Evolutionary conservation across 805 yeast genomes (phyloP).

Genomic region (Ogataea parapolymorpha): DNA sequence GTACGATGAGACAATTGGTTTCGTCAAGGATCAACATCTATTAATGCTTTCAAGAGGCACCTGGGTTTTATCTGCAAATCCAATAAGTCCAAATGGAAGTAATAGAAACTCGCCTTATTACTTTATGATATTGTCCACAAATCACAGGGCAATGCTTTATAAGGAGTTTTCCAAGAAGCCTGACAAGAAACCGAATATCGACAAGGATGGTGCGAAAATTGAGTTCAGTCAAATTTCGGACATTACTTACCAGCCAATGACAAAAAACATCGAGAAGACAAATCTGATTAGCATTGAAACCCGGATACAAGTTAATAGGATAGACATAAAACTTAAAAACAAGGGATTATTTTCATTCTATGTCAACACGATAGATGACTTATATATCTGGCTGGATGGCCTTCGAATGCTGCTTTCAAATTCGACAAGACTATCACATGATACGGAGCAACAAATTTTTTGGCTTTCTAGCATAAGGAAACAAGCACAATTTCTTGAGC

Average conservation of each 20-base stretch:
- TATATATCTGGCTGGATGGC: slow-evolving; percentile 79
- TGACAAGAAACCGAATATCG: slow-evolving; percentile 51
- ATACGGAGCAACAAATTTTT: slow-evolving; percentile 42
- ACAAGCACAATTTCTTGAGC: slow-evolving; percentile 47
- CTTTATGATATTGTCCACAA: slow-evolving; percentile 64
- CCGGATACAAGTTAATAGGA: slow-evolving; percentile 35
- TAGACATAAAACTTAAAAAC: slow-evolving; percentile 20
- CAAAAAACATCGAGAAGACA: slow-evolving; percentile 33
- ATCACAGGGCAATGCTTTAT: slow-evolving; percentile 56
- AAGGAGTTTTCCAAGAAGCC: slow-evolving; percentile 54
- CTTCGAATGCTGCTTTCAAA: slow-evolving; percentile 42
- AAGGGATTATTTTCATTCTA: slow-evolving; percentile 50
- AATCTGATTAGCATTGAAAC: slow-evolving; percentile 55
- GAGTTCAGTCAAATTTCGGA: slow-evolving; percentile 49
- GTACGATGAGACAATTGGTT: slow-evolving; percentile 57
- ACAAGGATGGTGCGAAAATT: slow-evolving; percentile 51
- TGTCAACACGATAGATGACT: slow-evolving; percentile 65
- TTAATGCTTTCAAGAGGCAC: slow-evolving; percentile 70
- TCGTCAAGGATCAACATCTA: slow-evolving; percentile 73
- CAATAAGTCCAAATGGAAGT: slow-evolving; percentile 26
- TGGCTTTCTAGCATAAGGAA: slow-evolving; percentile 44
- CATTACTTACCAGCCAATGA: slow-evolving; percentile 50
- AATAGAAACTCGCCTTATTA: slow-evolving; percentile 33
- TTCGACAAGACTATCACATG: slow-evolving; percentile 36
- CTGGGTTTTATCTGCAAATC: slow-evolving; percentile 72